phyloP scores from a whole-genome alignment of 2,329 filamentous ascomycete genomes.

The Orbilia ellipsospora region DNA sequence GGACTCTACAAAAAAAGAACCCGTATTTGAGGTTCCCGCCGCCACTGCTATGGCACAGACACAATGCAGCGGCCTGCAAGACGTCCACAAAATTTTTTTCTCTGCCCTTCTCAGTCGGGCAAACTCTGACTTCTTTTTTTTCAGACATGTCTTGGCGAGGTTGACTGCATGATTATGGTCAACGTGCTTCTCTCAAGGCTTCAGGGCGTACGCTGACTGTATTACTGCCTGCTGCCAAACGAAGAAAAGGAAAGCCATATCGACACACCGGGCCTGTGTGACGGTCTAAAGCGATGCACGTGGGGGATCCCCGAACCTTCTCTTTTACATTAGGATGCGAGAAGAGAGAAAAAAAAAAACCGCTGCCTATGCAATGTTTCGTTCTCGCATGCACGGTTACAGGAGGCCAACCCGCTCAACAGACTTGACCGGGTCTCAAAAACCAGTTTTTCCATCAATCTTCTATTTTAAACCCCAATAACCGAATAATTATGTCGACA shows the following conservation, averaged over 20 bases:
- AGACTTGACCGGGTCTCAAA: constrained; percentile 7
- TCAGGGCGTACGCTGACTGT: neutral
- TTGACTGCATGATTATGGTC: constrained; percentile 9
- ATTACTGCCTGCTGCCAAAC: neutral
- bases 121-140: neutral
- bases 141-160: constrained; percentile 9
- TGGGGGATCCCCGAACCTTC: constrained; percentile 34
- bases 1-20: neutral
- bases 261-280: constrained; percentile 7
- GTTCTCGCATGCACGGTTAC: constrained; percentile 18
- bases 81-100: neutral
- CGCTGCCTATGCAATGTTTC: constrained; percentile 26
- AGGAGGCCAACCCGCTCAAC: constrained; percentile 5
- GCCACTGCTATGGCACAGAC: neutral
- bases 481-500: neutral
- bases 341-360: constrained; percentile 9
- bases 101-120: neutral
- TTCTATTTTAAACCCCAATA: constrained; percentile 16
- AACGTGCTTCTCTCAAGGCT: constrained; percentile 13
- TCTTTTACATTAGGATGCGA: neutral
- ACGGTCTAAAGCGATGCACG: constrained; percentile 18
- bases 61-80: constrained; percentile 1
- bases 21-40: constrained; percentile 4
- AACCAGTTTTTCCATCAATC: constrained; percentile 40
- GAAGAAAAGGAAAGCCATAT: constrained; percentile 6